A percentile compares a stretch with the other conserved stretches of the same genome.
Evolutionary conservation across 176 grass and related monocot species (phyloP).

Genomic region (Triticum monococcum): DNA sequence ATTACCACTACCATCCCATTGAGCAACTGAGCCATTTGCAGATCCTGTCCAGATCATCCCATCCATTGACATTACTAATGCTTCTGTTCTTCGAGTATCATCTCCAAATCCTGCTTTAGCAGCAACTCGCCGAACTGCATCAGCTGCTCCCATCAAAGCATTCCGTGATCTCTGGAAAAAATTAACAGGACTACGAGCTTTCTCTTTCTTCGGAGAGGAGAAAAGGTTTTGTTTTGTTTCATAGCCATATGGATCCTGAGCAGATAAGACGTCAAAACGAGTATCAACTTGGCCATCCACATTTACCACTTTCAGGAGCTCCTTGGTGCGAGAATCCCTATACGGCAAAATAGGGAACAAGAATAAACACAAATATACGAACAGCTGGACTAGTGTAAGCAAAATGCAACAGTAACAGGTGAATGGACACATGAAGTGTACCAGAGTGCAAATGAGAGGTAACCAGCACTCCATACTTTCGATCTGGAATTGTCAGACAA

Average conservation of each 20-base stretch:
- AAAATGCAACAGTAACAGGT: constrained; percentile 39
- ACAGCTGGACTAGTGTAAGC: constrained; percentile 25
- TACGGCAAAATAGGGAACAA: constrained; percentile 21
- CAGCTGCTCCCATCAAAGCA: constrained; percentile 84
- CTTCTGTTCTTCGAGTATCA: constrained; percentile 72
- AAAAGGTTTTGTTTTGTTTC: constrained; percentile 46
- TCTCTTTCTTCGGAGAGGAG: constrained; percentile 53
- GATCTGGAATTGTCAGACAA: constrained; percentile 89
- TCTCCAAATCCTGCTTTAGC: constrained; percentile 77
- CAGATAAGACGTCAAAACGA: constrained; percentile 59
- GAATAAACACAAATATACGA: constrained; percentile 30
- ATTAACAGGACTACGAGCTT: constrained; percentile 59
- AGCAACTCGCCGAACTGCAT: constrained; percentile 74
- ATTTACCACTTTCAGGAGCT: constrained; percentile 76
- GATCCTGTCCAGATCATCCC: constrained; percentile 80
- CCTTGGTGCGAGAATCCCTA: constrained; percentile 76
- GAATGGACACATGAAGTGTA: constrained; percentile 55
- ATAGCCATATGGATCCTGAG: constrained; percentile 45
- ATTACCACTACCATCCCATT: constrained; percentile 68
- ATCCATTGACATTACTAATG: constrained; percentile 65
- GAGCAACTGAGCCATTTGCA: constrained; percentile 68
- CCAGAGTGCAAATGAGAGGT: constrained; percentile 79
- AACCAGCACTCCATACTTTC: constrained; percentile 84
- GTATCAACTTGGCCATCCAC: constrained; percentile 77
- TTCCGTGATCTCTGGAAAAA: constrained; percentile 84